Evolutionary conservation across 2,329 filamentous ascomycete genomes (phyloP).

Genomic region (Ceratocystis huliohia): DNA sequence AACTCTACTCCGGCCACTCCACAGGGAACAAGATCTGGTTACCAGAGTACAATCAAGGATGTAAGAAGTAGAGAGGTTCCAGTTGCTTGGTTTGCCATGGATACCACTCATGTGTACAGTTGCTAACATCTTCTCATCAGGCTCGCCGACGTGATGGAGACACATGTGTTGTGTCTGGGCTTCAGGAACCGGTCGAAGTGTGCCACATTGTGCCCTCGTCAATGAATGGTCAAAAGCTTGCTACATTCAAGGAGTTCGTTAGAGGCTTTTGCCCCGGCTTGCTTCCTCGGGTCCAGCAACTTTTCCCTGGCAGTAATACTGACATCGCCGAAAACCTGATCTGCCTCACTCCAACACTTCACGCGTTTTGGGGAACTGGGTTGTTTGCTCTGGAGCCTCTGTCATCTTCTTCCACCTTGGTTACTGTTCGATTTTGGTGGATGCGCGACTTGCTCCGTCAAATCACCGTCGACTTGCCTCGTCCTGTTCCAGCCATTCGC

Average conservation of each 20-base stretch:
- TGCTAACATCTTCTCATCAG: not conserved
- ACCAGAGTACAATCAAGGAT: too few species aligned
- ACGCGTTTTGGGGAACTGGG: not conserved
- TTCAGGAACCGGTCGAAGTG: not conserved
- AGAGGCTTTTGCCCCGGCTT: not conserved
- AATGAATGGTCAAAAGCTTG: not conserved
- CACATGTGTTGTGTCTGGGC: not conserved
- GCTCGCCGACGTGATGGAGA: not conserved
- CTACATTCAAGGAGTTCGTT: not conserved
- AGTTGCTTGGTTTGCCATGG: too few species aligned
- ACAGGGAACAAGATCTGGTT: too few species aligned
- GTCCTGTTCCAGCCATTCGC: too few species aligned
- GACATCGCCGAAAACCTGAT: too few species aligned
- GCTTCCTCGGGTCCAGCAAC: not conserved
- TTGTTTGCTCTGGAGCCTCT: not conserved
- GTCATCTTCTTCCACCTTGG: not conserved
- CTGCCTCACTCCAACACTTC: too few species aligned
- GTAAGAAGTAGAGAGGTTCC: too few species aligned
- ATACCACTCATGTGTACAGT: fast-evolving
- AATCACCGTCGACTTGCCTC: too few species aligned
- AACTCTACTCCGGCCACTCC: too few species aligned
- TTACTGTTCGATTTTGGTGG: not conserved
- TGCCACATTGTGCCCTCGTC: not conserved
- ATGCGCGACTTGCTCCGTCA: not conserved
- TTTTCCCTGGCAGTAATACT: too few species aligned